phyloP scores from a whole-genome alignment of 805 yeast species.

The Blastobotrys attinorum region DNA sequence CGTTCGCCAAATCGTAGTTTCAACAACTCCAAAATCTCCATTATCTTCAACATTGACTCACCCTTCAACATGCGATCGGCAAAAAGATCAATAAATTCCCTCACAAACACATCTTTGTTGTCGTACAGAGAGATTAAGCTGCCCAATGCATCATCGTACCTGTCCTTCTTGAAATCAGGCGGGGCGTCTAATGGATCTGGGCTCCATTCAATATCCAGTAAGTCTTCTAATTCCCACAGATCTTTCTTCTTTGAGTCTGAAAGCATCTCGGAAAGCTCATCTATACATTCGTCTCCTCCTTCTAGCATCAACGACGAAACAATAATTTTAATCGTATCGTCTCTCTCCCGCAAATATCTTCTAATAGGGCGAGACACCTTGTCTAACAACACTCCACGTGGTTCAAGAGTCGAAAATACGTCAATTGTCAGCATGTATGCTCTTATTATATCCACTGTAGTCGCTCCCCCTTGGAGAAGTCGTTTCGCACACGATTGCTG shows the following conservation, averaged over 20 bases:
- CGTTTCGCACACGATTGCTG: constrained; percentile 36
- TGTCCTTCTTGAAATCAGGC: constrained; percentile 66
- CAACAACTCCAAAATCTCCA: constrained; percentile 41
- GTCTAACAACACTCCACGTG: constrained; percentile 75
- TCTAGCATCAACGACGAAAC: constrained; percentile 60
- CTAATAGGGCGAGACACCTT: constrained; percentile 72
- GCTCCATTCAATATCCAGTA: constrained; percentile 51
- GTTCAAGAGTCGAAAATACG: constrained; percentile 71
- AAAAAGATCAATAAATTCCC: constrained; percentile 55
- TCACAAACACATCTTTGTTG: constrained; percentile 54
- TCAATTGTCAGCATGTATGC: constrained; percentile 65
- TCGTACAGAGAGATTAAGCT: constrained; percentile 67
- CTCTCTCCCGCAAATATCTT: constrained; percentile 58
- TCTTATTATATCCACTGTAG: constrained; percentile 63
- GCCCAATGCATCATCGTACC: constrained; percentile 57
- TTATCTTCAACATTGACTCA: constrained; percentile 27
- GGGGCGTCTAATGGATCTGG: constrained; percentile 89
- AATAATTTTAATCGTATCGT: constrained; percentile 61
- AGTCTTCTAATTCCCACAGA: constrained; percentile 30
- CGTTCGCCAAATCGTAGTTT: constrained; percentile 58
- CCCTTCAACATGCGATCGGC: constrained; percentile 46
- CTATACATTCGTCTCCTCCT: constrained; percentile 35
- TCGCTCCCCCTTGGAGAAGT: constrained; percentile 71
- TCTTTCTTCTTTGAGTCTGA: constrained; percentile 14
- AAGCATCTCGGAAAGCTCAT: constrained; percentile 50